phyloP scores from a whole-genome alignment of 2,329 filamentous ascomycete species.

The Samsoniella hepiali region DNA sequence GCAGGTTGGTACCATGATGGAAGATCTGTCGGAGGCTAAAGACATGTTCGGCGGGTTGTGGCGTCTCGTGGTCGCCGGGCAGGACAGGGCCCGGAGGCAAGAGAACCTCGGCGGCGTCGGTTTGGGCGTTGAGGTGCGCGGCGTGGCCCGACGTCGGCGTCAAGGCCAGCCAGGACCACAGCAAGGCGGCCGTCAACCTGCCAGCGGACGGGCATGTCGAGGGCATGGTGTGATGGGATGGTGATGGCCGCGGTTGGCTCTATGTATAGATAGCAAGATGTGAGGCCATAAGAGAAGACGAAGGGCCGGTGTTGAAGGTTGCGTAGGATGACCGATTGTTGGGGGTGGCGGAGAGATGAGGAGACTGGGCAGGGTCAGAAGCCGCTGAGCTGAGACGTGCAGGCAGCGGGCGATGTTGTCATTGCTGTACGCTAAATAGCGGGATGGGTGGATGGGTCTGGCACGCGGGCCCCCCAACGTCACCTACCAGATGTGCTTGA shows the following conservation, averaged over 20 bases:
- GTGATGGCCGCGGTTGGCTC: neutral
- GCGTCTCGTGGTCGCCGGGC: constrained; percentile 42
- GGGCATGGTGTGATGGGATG: constrained; percentile 3
- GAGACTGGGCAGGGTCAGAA: constrained; percentile 10
- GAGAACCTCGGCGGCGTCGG: constrained; percentile 38
- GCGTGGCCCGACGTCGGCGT: constrained; percentile 37
- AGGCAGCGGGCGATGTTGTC: constrained; percentile 23
- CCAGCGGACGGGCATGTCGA: constrained; percentile 54
- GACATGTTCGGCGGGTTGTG: constrained; percentile 50
- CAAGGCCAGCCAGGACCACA: constrained; percentile 66
- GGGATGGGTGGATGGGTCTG: neutral
- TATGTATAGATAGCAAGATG: neutral
- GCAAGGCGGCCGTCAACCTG: constrained; percentile 59
- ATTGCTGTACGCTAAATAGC: constrained; percentile 14
- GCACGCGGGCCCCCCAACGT: constrained; percentile 8
- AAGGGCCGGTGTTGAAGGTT: neutral
- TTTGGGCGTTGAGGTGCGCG: constrained; percentile 23
- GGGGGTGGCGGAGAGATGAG: constrained; percentile 13
- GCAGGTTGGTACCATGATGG: constrained; percentile 79
- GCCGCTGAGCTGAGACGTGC: neutral
- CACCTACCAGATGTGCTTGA: neutral
- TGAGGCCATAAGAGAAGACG: constrained; percentile 5
- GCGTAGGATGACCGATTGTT: neutral
- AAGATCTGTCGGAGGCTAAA: constrained; percentile 83
- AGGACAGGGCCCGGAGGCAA: constrained; percentile 40